Evolutionary conservation across 345 rosid species (phyloP), one percentile per base, ranked within the genome.

Genomic region (Syzygium grande): DNA sequence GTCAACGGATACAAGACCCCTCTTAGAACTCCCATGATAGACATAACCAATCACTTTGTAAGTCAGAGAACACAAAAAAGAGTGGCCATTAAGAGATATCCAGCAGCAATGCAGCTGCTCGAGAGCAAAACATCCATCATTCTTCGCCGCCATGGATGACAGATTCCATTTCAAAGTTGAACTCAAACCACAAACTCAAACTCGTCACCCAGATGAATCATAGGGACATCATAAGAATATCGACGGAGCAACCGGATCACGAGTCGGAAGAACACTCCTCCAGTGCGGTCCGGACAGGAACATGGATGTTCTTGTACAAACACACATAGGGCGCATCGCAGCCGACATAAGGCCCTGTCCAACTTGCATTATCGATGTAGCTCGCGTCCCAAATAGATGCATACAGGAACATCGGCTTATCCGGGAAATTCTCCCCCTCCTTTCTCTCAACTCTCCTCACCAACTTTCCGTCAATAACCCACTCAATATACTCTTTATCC

Each of bases 371-470:
- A 68, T 84, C 92, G 51, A 93, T 91, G 89, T 79, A 89, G 93
- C 96, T 92, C 7, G 94, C 95, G 86, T 94, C 93, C 95, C 94
- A 94, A 58, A 94, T 85, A 15, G 96, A 94, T 59, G 95, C 91
- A 43, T 94, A 92, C 90, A 93, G 55, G 87, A 90, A 93, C 94
- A 93, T 92, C 4, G 94, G 91, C 58, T 91, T 94, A 73, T 90
- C 87, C 4, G 94, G 95, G 58, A 92, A 91, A 9, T 43, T 84
- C 87, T 92, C 94, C 68, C 92, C 92, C 11, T 84, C 92, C 90
- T 87, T 92, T 88, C 90, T 92, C 88, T 92, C 93, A 14, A 68
- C 92, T 88, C 88, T 92, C 90, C 96, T 91, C 87, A 93, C 92
- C 52, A 92, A 51, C 88, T 92, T 92, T 54, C 92, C 94, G 79